phyloP scores from a whole-genome alignment of 192 early-diverging fungal genomes.

The Thoreauomyces humboldtii region DNA sequence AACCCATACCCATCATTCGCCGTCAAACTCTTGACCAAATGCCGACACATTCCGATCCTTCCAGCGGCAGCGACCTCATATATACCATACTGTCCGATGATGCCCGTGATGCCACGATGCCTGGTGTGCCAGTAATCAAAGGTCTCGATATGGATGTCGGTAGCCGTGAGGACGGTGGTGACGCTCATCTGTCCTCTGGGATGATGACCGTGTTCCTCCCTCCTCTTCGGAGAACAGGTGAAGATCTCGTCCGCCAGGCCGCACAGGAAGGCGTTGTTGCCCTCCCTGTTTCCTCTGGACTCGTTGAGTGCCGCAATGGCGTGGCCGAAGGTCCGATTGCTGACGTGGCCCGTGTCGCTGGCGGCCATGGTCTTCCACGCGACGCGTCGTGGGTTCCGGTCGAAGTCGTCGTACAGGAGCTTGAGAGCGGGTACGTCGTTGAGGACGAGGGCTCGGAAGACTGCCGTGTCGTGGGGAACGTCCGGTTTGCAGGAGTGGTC shows the following conservation, averaged over 20 bases:
- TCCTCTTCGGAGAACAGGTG: too few species aligned
- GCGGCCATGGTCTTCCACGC: background rate
- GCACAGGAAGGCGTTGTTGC: conserved; percentile 44
- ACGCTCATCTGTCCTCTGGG: too few species aligned
- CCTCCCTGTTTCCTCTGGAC: conserved; percentile 55
- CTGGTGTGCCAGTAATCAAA: background rate
- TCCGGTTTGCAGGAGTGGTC: background rate
- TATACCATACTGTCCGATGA: conserved; percentile 14
- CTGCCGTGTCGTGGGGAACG: conserved; percentile 4
- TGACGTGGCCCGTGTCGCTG: background rate
- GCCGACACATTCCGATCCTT: conserved; percentile 11
- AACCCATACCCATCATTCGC: conserved; percentile 17
- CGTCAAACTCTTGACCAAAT: conserved; percentile 25
- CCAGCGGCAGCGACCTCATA: conserved; percentile 34
- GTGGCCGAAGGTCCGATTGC: conserved; percentile 22
- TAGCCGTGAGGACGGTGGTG: too few species aligned
- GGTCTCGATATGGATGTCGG: too few species aligned
- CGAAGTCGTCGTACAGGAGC: conserved; percentile 2
- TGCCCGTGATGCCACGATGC: too few species aligned
- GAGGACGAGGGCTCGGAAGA: background rate
- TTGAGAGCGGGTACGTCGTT: conserved; percentile 4
- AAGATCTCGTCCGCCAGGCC: too few species aligned
- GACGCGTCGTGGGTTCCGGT: too few species aligned
- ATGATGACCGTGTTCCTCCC: too few species aligned
- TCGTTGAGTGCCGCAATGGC: conserved; percentile 36